Conservation (phyloP, 352 stramenopile genomes). For the Globisporangium viniferum region DNA sequence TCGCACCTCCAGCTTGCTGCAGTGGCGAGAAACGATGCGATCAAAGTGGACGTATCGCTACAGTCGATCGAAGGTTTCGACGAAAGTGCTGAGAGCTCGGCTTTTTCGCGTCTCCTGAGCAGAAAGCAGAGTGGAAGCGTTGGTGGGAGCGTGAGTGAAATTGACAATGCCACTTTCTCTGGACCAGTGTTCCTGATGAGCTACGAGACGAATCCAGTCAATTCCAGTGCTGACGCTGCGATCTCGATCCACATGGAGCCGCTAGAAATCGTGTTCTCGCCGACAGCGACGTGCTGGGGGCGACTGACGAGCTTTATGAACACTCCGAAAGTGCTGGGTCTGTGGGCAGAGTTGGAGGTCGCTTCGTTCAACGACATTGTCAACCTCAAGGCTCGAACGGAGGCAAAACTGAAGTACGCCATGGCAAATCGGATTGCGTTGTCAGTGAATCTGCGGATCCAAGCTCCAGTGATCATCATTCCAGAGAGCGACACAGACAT, state of each 20-base stretch:
- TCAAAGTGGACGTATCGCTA: conserved; percentile 81
- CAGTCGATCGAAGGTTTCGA: conserved; percentile 86
- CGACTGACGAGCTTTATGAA: conserved; percentile 71
- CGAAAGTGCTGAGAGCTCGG: conserved; percentile 80
- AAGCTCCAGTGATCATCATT: conserved; percentile 84
- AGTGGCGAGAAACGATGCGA: conserved; percentile 61
- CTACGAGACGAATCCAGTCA: conserved; percentile 73
- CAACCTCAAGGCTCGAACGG: conserved; percentile 83
- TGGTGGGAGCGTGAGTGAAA: conserved; percentile 35
- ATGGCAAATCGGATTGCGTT: conserved; percentile 85
- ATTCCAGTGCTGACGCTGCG: conserved; percentile 62
- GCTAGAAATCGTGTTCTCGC: conserved; percentile 83
- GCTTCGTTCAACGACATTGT: conserved; percentile 89
- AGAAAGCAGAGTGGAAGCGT: conserved; percentile 46
- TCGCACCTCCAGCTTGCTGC: conserved; percentile 72
- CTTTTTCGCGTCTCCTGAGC: conserved; percentile 77
- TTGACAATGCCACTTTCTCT: conserved; percentile 61
- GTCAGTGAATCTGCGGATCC: conserved; percentile 77
- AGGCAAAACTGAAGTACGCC: conserved; percentile 87
- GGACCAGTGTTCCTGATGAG: conserved; percentile 81
- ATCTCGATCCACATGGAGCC: conserved; percentile 85
- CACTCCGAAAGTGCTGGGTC: conserved; percentile 67
- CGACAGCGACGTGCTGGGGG: conserved; percentile 80
- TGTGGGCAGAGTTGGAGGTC: conserved; percentile 87
- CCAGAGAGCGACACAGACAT: conserved; percentile 78